Percentiles rank a stretch among this genome's conserved stretches.
Conservation (phyloP, 2,329 filamentous ascomycete genomes). For the Davidsoniella neocaledoniae region DNA sequence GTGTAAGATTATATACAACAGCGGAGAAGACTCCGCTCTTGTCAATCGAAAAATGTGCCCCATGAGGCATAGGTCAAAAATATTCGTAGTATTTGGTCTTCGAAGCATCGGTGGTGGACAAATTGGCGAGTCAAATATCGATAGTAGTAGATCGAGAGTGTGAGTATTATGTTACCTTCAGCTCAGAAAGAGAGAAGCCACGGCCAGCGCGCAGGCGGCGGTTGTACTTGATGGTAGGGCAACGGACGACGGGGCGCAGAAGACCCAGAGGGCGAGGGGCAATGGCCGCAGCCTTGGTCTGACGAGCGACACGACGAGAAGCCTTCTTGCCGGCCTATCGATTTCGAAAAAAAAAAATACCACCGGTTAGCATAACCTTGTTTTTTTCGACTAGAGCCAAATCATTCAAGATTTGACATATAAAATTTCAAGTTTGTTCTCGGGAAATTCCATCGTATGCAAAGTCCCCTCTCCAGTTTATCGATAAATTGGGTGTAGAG, state of each 20-base stretch:
- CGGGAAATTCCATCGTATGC: neutral
- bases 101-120: neutral
- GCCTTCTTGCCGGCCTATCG: constrained; percentile 84
- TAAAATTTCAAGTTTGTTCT: neutral
- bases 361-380: constrained; percentile 10
- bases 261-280: constrained; percentile 96
- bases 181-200: constrained; percentile 92
- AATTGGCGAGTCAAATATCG: neutral
- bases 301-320: constrained; percentile 76
- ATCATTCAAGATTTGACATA: neutral
- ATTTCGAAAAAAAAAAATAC: constrained; percentile 17
- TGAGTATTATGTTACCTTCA: constrained; percentile 57
- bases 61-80: neutral
- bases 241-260: constrained; percentile 89
- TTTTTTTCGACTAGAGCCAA: neutral
- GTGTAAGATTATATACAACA: too few species aligned
- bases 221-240: constrained; percentile 99
- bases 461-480: neutral
- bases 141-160: neutral
- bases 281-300: constrained; percentile 85
- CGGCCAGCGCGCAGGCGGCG: constrained; percentile 88
- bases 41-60: too few species aligned
- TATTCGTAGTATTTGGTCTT: neutral
- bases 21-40: too few species aligned
- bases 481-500: neutral